Base-by-base conservation (phyloP, 2,329 filamentous ascomycete genomes). In the Biscogniauxia sp. region DNA sequence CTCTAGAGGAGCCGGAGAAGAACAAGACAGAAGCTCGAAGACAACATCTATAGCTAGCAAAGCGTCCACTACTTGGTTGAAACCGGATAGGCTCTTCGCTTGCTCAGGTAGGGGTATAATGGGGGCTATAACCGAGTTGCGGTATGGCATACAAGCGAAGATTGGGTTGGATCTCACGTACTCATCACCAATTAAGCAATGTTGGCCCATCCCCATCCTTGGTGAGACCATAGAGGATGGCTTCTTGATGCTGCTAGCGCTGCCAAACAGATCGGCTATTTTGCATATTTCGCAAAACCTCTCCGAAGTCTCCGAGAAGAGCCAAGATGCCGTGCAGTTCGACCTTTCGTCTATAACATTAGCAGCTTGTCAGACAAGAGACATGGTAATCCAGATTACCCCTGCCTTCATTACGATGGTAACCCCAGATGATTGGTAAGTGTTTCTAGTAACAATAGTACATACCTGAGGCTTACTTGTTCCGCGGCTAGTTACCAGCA, bases 111-210 rank as follows among this genome's bases (percentile, higher is more conserved):
- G 85, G 65, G 87, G 87, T 0, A 75, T 77, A 1, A 82, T 80
- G 28, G 89, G 89, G 9, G 82, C 83, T 7, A 77, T 94, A 23
- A 84, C 85, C 2, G 89, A 94, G 69, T 80, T 91, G 63, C 84
- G 89, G 63, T 80, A 86, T 72, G 91, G 91, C 3, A 76, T 91
- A 26, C 85, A 90, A 68, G 91, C 89, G 19, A 85, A 83, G 59
- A 85, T 91, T 65, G 86, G 84, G 1, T 68, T 86, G 5, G 82
- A 86, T 20, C 76, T 87, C 11, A 81, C 84, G 20, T 82, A 79
- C 51, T 76, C 75, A 7, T 76, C 77, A 6, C 77, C 79, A 1
- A 78, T 85, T 32, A 81, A 78, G 55, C 77, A 80, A 54, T 81
- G 79, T 17, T 88, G 86, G 84, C 75, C 81, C 13, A 78, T 88